These are phyloP conservation scores for Venturia oleaginea DNA, from an alignment of 2,329 filamentous ascomycete species.

Conservation along the genomic window DNA sequence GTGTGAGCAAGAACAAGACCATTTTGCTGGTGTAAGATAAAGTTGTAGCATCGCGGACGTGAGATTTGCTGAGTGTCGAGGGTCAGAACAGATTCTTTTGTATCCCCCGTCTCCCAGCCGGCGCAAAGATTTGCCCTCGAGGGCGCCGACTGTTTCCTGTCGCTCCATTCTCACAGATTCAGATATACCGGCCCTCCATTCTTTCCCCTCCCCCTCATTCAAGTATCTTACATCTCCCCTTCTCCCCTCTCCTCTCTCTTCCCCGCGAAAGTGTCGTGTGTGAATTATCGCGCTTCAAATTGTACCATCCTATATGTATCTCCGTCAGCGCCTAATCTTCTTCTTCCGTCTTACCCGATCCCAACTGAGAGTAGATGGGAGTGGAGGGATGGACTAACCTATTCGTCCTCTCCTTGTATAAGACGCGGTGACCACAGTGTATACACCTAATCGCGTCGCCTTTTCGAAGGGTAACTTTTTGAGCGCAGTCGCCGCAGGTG, in stretches of 20 bases:
- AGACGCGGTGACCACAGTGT: slow-evolving; percentile 86
- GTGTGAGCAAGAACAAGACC: neutral
- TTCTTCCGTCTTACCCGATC: neutral
- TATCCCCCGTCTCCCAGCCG: neutral
- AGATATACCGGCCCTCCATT: too few relatives aligned
- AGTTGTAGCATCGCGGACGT: too few relatives aligned
- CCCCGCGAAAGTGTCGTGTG: neutral
- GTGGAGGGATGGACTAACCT: slow-evolving; percentile 52
- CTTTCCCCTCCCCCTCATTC: neutral
- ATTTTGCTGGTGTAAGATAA: too few relatives aligned
- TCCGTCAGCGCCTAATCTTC: slow-evolving; percentile 16
- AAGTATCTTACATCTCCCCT: neutral
- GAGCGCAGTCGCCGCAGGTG: slow-evolving; percentile 74
- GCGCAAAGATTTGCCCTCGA: neutral
- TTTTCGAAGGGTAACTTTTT: slow-evolving; percentile 64
- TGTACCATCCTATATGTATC: slow-evolving; percentile 68
- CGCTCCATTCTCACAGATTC: neutral
- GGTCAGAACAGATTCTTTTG: neutral
- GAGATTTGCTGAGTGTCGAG: neutral
- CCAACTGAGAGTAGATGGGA: neutral
- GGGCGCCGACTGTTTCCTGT: neutral
- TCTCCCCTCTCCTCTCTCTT: neutral
- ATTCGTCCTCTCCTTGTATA: slow-evolving; percentile 98
- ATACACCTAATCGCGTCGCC: slow-evolving; percentile 79
- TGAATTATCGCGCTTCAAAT: slow-evolving; percentile 73